A percentile compares a stretch with the other conserved stretches of the same genome.
Evolutionary conservation across 257 asterid genomes (phyloP).

Genomic region (Petrea volubilis): DNA sequence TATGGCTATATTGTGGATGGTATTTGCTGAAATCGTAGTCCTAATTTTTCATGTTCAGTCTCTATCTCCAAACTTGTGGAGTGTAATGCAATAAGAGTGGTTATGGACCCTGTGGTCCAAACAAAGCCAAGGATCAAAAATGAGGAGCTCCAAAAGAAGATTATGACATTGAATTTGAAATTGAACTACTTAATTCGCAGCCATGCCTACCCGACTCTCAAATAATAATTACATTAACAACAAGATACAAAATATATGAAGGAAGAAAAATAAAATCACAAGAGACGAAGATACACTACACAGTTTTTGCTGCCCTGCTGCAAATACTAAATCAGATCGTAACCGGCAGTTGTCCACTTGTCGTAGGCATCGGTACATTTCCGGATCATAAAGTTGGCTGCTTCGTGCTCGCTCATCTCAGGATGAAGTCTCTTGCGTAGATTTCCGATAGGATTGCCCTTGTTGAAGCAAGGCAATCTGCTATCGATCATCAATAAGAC

Average conservation of each 20-base stretch:
- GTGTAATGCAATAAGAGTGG: background rate
- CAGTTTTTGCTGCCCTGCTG: conserved; percentile 97
- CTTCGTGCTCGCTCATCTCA: conserved; percentile 98
- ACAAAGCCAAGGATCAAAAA: background rate
- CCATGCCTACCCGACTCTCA: background rate
- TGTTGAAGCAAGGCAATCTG: conserved; percentile 95
- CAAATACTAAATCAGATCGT: conserved; percentile 91
- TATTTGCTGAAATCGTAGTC: background rate
- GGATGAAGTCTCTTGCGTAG: conserved; percentile 96
- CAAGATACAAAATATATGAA: background rate
- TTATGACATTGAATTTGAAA: too few relatives aligned
- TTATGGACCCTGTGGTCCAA: background rate
- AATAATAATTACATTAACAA: background rate
- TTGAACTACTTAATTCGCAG: background rate
- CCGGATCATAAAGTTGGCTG: conserved; percentile 90
- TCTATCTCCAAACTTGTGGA: conserved; percentile 5
- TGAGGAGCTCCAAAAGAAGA: too few relatives aligned
- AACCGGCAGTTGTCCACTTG: conserved; percentile 97
- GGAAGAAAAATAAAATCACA: background rate
- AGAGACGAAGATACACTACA: conserved; percentile 10
- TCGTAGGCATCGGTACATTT: conserved; percentile 90
- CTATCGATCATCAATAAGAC: conserved; percentile 86
- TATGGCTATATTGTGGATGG: background rate
- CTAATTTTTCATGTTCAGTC: background rate
- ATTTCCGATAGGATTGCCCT: conserved; percentile 97